These are phyloP conservation scores for Rutidosis leptorrhynchoides DNA, from an alignment of 129 eudicot genomes.

Conservation along the genomic window DNA sequence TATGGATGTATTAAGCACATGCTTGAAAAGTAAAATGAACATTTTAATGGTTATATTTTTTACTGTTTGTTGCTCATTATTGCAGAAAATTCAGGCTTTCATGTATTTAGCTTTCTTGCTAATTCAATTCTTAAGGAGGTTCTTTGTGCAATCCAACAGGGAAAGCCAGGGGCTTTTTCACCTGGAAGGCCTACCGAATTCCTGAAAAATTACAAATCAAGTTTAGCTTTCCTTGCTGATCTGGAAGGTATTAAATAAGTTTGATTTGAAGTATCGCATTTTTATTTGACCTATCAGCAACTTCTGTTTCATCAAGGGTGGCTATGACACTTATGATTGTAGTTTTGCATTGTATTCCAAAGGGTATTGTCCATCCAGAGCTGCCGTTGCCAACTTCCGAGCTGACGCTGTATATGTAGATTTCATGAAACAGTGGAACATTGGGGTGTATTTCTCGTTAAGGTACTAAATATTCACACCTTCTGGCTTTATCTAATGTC, in stretches of 20 bases:
- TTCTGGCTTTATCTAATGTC: background rate
- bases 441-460: slow-evolving; percentile 91
- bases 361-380: slow-evolving; percentile 82
- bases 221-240: slow-evolving; percentile 72
- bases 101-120: slow-evolving; percentile 91
- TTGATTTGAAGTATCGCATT: slow-evolving; percentile 5
- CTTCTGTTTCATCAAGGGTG: background rate
- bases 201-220: slow-evolving; percentile 80
- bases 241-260: slow-evolving; percentile 66
- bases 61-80: background rate
- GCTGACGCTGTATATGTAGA: slow-evolving; percentile 76
- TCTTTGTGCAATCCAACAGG: slow-evolving; percentile 73
- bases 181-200: slow-evolving; percentile 96
- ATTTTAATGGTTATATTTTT: slow-evolving; percentile 11
- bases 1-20: background rate
- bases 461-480: slow-evolving; percentile 41
- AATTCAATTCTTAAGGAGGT: slow-evolving; percentile 97
- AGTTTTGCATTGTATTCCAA: slow-evolving; percentile 29
- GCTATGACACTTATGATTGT: slow-evolving; percentile 4
- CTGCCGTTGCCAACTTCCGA: slow-evolving; percentile 74
- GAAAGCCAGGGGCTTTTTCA: slow-evolving; percentile 93
- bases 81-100: slow-evolving; percentile 97
- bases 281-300: background rate
- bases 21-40: background rate
- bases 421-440: slow-evolving; percentile 95